Base-by-base conservation (phyloP, 1,284 basidiomycete genomes). In the Jaminaea rosea region DNA sequence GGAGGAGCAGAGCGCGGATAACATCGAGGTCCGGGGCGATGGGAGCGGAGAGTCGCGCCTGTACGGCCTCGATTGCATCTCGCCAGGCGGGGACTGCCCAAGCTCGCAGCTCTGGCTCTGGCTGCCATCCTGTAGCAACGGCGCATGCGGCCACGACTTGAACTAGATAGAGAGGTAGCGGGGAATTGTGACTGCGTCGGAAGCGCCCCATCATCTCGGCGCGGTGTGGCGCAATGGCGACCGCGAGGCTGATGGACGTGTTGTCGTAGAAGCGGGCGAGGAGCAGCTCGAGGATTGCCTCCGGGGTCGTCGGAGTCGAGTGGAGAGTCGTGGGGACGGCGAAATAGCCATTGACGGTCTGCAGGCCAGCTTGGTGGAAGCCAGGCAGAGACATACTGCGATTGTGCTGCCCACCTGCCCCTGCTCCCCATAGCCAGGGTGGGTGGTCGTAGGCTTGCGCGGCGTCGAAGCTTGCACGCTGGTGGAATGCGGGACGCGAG, bases 401-500 rank as follows among this genome's bases (percentile, higher is more conserved):
- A n/a, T n/a, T n/a, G n/a, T n/a, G n/a, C n/a, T n/a, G n/a, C n/a
- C n/a, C n/a, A n/a, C n/a, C n/a, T n/a, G n/a, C n/a, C n/a, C n/a
- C n/a, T n/a, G n/a, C n/a, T n/a, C n/a, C n/a, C n/a, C n/a, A n/a
- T n/a, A n/a, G n/a, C n/a, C n/a, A n/a, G n/a, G n/a, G n/a, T n/a
- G n/a, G n/a, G n/a, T n/a, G n/a, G n/a, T n/a, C n/a, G n/a, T n/a
- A n/a, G n/a, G n/a, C n/a, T n/a, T n/a, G n/a, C n/a, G n/a, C 9
- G n/a, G 10, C 9, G n/a, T 32, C 10, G 10, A n/a, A n/a, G n/a
- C 10, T 9, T 9, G 10, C 9, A 9, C 31, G 9, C 31, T 10
- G 31, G n/a, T n/a, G n/a, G n/a, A n/a, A n/a, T 19, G 28, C 49
- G 66, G 39, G 57, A 57, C 17, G 67, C 56, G 47, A 63, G 66